A percentile compares a stretch with the other conserved stretches of the same genome.
Evolutionary conservation across 805 yeast species (phyloP).

Genomic region (Candida tibetensis): DNA sequence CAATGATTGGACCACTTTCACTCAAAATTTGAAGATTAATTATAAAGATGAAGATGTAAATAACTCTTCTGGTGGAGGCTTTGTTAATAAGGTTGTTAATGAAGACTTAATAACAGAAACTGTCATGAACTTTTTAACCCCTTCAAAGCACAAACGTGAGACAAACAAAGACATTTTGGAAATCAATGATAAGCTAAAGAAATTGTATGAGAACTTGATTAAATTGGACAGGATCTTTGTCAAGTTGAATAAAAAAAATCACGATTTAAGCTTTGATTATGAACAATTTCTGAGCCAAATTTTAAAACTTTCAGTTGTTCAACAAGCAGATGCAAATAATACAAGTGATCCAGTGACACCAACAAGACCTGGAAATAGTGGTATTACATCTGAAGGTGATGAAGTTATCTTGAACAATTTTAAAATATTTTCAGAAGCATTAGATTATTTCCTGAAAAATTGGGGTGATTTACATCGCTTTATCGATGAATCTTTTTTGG

Average conservation of each 20-base stretch:
- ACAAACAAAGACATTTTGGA: conserved; percentile 60
- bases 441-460: conserved; percentile 37
- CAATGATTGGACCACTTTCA: conserved; percentile 70
- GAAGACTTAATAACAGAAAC: conserved; percentile 86
- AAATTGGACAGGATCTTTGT: conserved; percentile 77
- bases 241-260: conserved; percentile 68
- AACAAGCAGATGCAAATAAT: conserved; percentile 33
- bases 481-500: conserved; percentile 77
- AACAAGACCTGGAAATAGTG: conserved; percentile 1
- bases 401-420: conserved; percentile 27
- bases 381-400: conserved; percentile 8
- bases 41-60: conserved; percentile 15
- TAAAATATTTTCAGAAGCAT: conserved; percentile 35
- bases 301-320: conserved; percentile 59
- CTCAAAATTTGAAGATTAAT: conserved; percentile 48
- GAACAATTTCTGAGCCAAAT: conserved; percentile 69
- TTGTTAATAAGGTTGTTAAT: conserved; percentile 43
- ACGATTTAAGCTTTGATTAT: conserved; percentile 70
- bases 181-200: conserved; percentile 77
- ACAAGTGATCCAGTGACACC: conserved; percentile 10
- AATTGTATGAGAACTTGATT: conserved; percentile 76
- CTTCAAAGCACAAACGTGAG: conserved; percentile 62
- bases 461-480: conserved; percentile 43
- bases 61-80: conserved; percentile 7
- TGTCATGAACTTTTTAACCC: conserved; percentile 89